Evolutionary conservation across 1,139 yeast species (phyloP), one percentile per base, ranked within the genome.

Genomic region (Spencermartinsiella ligniputridi): DNA sequence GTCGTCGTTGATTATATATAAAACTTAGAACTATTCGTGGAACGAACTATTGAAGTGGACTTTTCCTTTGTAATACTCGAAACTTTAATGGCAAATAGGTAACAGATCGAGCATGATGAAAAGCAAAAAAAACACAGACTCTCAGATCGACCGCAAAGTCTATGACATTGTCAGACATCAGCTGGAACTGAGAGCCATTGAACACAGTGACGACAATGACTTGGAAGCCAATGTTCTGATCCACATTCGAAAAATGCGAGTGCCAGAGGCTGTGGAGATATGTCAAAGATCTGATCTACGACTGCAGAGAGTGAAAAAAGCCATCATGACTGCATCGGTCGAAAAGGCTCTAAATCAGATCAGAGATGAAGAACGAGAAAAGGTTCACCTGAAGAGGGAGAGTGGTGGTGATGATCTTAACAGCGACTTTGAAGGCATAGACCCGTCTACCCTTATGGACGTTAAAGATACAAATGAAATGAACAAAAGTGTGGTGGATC

Each of bases 401-500:
- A n/a, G 5, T 9, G 15, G 32, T n/a, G 32, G 32, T 9, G 59
- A 57, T 34, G 68, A 61, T 3, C 55, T 57, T 11, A 69, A 67
- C 29, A 64, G 62, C 25, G 78, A 74, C 36, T 66, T 67, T 39
- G 76, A 71, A n/a, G 69, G 59, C 3, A 52, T 59, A 2, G 73
- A 70, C 45, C 70, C 66, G 18, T 69, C 69, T 16, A 75, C 78
- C 22, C 57, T 86, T 50, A 79, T 87, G 85, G 79, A 76, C 2
- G 79, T 64, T 16, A 49, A 54, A 35, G 64, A 61, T 17, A 46
- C 53, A 3, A 89, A 88, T 56, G 70, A 77, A 3, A 74, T 87
- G 67, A 90, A 90, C 62, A 86, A 82, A 57, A 78, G 84, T 20
- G 84, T 89, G 1, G 84, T 83, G 0, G 74, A 79, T 15, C 64